These are phyloP conservation scores for Exophiala bonariae DNA, from an alignment of 2,329 filamentous ascomycete genomes.

Conservation along the genomic window DNA sequence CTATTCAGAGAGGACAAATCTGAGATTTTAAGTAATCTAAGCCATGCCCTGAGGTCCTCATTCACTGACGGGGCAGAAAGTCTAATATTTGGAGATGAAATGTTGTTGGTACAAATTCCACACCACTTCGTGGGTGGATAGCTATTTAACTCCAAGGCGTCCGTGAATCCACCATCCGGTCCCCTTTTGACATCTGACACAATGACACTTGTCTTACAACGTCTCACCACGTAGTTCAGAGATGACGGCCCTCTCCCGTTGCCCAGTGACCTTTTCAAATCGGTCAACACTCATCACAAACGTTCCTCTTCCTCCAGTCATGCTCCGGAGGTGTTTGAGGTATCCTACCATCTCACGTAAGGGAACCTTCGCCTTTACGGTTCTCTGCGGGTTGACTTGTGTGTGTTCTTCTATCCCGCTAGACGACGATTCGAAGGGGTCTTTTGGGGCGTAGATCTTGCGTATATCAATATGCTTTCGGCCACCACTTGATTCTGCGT, in stretches of 20 bases:
- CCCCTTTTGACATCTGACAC: not conserved
- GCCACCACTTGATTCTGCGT: constrained; percentile 31
- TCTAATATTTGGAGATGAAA: too few species aligned
- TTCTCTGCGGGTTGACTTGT: constrained; percentile 48
- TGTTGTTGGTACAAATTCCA: constrained; percentile 9
- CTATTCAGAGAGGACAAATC: too few species aligned
- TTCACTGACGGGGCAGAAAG: too few species aligned
- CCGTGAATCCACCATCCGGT: not conserved
- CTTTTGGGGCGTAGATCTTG: constrained; percentile 82
- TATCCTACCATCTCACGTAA: constrained; percentile 97
- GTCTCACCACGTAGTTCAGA: constrained; percentile 40
- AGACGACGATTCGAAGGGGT: constrained; percentile 65
- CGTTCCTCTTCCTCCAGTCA: constrained; percentile 81
- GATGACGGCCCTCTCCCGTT: constrained; percentile 59
- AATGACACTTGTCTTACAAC: constrained; percentile 1
- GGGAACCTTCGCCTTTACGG: constrained; percentile 83
- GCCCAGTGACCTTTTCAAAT: constrained; percentile 66
- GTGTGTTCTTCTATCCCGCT: constrained; percentile 31
- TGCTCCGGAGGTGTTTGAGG: constrained; percentile 79
- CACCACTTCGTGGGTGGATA: not conserved
- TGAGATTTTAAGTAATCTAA: too few species aligned
- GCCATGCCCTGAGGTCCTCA: too few species aligned
- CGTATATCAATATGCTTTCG: constrained; percentile 62
- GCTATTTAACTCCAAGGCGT: too few species aligned
- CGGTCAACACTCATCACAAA: constrained; percentile 74